phyloP scores from a whole-genome alignment of 2,329 filamentous ascomycete species.

The Emmonsia crescens region DNA sequence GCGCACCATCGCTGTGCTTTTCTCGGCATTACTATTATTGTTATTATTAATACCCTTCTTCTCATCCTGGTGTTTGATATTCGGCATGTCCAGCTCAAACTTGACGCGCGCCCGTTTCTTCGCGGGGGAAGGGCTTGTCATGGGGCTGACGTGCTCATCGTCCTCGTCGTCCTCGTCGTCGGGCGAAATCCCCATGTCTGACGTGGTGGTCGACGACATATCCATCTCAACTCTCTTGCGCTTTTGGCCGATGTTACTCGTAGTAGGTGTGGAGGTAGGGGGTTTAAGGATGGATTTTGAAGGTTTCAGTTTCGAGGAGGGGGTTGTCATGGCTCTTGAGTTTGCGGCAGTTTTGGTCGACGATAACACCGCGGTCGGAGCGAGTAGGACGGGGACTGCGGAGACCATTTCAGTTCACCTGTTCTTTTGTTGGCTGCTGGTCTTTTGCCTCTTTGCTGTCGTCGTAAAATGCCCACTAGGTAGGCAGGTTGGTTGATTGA shows the following conservation, averaged over 20 bases:
- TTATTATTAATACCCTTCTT: background rate
- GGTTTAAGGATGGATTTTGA: slow-evolving; percentile 21
- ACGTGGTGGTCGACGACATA: slow-evolving; percentile 20
- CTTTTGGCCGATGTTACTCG: slow-evolving; percentile 21
- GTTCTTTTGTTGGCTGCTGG: background rate
- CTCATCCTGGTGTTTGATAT: background rate
- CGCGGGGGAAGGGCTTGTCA: slow-evolving; percentile 13
- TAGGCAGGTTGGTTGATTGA: background rate
- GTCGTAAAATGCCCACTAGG: background rate
- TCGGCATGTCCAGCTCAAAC: slow-evolving; percentile 31
- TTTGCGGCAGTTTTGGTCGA: background rate
- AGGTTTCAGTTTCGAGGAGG: slow-evolving; percentile 29
- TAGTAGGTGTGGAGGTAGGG: slow-evolving; percentile 11
- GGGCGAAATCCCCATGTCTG: slow-evolving; percentile 11
- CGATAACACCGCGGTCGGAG: background rate
- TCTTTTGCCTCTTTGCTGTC: background rate
- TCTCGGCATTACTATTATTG: slow-evolving; percentile 25
- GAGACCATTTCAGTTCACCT: slow-evolving; percentile 1
- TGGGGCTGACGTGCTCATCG: background rate
- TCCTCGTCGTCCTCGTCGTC: background rate
- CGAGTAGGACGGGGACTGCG: slow-evolving; percentile 11
- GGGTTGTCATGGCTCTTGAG: slow-evolving; percentile 7
- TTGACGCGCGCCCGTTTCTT: slow-evolving; percentile 35
- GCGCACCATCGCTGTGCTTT: slow-evolving; percentile 46
- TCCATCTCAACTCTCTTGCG: slow-evolving; percentile 29